These are phyloP conservation scores for Antarctomyces pellizariae DNA, from an alignment of 495 filamentous ascomycete species.

Conservation along the genomic window DNA sequence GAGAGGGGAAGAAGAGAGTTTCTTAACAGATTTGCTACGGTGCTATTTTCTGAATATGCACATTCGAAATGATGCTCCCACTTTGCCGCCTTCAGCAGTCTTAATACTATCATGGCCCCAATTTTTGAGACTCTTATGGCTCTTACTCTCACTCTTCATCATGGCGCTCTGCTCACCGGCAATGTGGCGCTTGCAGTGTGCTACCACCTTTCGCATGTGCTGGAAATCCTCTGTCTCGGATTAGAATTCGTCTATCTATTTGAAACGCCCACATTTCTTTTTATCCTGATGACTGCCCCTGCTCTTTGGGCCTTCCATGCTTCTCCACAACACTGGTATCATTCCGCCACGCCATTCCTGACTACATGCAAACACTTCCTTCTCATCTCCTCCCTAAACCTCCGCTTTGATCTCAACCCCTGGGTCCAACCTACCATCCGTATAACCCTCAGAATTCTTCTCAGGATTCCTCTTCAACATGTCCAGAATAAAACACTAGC, in stretches of 20 bases:
- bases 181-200: conserved; percentile 39
- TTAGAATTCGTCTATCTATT: neutral
- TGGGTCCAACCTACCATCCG: conserved; percentile 11
- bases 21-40: too few species aligned
- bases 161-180: conserved; percentile 39
- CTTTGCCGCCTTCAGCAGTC: too few species aligned
- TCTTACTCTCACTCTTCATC: conserved; percentile 27
- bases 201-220: conserved; percentile 42
- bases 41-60: too few species aligned
- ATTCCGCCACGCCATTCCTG: too few species aligned
- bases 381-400: too few species aligned
- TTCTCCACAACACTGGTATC: too few species aligned
- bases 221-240: conserved; percentile 21
- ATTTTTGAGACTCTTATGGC: conserved; percentile 38
- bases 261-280: conserved; percentile 1
- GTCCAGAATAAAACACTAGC: conserved; percentile 36
- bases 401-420: too few species aligned
- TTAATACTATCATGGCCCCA: conserved; percentile 54
- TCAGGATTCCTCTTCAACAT: conserved; percentile 37
- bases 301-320: too few species aligned
- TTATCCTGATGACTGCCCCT: neutral
- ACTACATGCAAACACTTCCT: too few species aligned
- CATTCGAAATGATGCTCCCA: too few species aligned
- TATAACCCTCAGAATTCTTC: conserved; percentile 28
- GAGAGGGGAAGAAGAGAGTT: too few species aligned